Percentiles rank a stretch among this genome's conserved stretches.
These are phyloP conservation scores for Eucommia ulmoides DNA, from an alignment of 257 asterid genomes.

Conservation along the genomic window DNA sequence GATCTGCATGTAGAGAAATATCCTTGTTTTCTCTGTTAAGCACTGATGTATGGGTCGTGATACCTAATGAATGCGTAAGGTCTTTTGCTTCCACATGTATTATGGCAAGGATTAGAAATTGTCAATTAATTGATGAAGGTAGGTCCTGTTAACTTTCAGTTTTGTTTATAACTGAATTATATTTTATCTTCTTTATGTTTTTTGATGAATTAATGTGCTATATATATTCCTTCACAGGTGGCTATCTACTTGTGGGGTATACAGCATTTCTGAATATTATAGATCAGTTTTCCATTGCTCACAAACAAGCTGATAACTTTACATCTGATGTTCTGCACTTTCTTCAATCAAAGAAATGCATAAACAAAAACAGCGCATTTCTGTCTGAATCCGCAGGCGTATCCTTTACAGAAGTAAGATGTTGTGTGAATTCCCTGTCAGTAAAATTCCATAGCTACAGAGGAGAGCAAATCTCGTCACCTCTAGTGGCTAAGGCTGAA, in stretches of 20 bases:
- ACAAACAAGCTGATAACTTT: slow-evolving; percentile 33
- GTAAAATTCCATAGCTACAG: slow-evolving; percentile 35
- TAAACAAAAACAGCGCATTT: slow-evolving; percentile 21
- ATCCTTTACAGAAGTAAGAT: slow-evolving; percentile 36
- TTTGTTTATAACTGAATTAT: slow-evolving; percentile 4
- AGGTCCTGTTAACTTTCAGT: slow-evolving; percentile 7
- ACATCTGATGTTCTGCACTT: slow-evolving; percentile 41
- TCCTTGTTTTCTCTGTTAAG: slow-evolving; percentile 44
- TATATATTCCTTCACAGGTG: slow-evolving; percentile 40
- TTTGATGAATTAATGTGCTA: slow-evolving; percentile 6
- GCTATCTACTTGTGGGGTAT: slow-evolving; percentile 34
- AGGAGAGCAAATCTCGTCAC: slow-evolving; percentile 42
- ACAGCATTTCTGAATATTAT: slow-evolving; percentile 47
- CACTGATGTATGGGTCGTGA: slow-evolving; percentile 81
- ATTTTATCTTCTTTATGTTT: slow-evolving; percentile 3
- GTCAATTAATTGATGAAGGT: slow-evolving; percentile 64
- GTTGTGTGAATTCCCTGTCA: slow-evolving; percentile 46
- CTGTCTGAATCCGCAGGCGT: slow-evolving; percentile 26
- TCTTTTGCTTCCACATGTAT: slow-evolving; percentile 41
- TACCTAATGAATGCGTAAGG: slow-evolving; percentile 30
- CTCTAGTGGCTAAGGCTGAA: slow-evolving; percentile 55
- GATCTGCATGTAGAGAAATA: slow-evolving; percentile 16
- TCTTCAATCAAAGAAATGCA: slow-evolving; percentile 33
- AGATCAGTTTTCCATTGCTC: slow-evolving; percentile 57
- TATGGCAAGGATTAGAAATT: slow-evolving; percentile 48